Evolutionary conservation across 345 rosid genomes (phyloP).

Genomic region (Cardiospermum halicacabum): DNA sequence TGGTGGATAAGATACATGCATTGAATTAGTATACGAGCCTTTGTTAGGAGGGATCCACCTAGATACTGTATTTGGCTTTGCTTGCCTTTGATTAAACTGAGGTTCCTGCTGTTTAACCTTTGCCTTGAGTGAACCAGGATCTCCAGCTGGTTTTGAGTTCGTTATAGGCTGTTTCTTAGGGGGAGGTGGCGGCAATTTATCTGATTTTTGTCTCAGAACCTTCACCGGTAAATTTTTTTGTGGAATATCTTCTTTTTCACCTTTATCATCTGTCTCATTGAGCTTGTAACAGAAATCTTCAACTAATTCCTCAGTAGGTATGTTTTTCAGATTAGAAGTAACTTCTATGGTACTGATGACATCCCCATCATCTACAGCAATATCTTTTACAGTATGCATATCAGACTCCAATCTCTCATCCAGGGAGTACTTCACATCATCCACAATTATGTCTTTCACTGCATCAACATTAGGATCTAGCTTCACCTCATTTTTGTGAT

Average conservation of each 20-base stretch:
- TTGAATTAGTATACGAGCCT: slow-evolving; percentile 68
- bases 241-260: slow-evolving; percentile 30
- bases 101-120: slow-evolving; percentile 64
- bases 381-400: slow-evolving; percentile 71
- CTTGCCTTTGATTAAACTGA: slow-evolving; percentile 52
- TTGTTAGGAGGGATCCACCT: slow-evolving; percentile 90
- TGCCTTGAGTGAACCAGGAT: slow-evolving; percentile 40
- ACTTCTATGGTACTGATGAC: slow-evolving; percentile 22
- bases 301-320: slow-evolving; percentile 32
- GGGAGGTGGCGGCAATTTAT: slow-evolving; percentile 40
- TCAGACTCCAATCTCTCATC: slow-evolving; percentile 46
- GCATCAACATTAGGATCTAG: slow-evolving; percentile 44
- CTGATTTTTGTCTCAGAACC: slow-evolving; percentile 39
- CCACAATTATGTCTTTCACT: slow-evolving; percentile 89
- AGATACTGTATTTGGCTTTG: slow-evolving; percentile 67
- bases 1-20: slow-evolving; percentile 79
- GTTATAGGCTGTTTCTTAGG: slow-evolving; percentile 41
- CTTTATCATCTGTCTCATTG: slow-evolving; percentile 40
- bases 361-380: slow-evolving; percentile 71
- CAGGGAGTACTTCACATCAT: slow-evolving; percentile 75
- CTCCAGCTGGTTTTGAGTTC: slow-evolving; percentile 46
- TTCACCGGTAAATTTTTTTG: slow-evolving; percentile 38
- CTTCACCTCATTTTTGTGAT: slow-evolving; percentile 41
- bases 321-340: slow-evolving; percentile 31
- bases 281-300: slow-evolving; percentile 33